Conservation (phyloP, 2,329 filamentous ascomycete species). For the Aureobasidium subglaciale region DNA sequence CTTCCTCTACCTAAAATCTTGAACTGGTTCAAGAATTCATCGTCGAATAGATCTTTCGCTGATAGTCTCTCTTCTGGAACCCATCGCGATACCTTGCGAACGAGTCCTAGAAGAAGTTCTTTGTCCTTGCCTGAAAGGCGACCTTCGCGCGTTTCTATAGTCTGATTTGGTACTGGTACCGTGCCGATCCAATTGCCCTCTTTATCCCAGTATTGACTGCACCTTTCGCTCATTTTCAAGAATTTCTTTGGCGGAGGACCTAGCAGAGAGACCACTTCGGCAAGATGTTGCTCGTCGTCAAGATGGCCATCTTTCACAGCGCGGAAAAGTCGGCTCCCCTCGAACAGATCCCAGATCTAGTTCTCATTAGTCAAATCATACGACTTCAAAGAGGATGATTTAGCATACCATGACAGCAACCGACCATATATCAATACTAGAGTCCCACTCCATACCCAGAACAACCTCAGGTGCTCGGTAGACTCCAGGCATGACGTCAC, state of each 20-base stretch:
- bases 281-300: conserved; percentile 20
- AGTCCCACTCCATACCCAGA: conserved; percentile 30
- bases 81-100: conserved; percentile 32
- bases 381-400: background rate
- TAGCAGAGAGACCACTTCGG: conserved; percentile 32
- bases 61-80: conserved; percentile 25
- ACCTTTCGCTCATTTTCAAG: conserved; percentile 26
- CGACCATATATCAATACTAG: conserved; percentile 33
- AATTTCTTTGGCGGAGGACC: conserved; percentile 32
- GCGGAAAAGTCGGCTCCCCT: conserved; percentile 29
- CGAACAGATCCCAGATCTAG: conserved; percentile 34
- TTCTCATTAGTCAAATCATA: background rate
- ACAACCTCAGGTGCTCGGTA: conserved; percentile 35
- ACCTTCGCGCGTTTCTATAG: background rate
- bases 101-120: conserved; percentile 26
- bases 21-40: conserved; percentile 20
- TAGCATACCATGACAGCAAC: conserved; percentile 30
- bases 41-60: conserved; percentile 17
- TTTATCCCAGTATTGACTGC: conserved; percentile 24
- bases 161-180: background rate
- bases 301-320: conserved; percentile 23
- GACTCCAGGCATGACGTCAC: conserved; percentile 28
- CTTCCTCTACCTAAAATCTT: no score
- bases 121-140: conserved; percentile 19
- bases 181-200: conserved; percentile 8